phyloP scores from a whole-genome alignment of 208 protist species.

The Trypanosomatidae sp. region DNA sequence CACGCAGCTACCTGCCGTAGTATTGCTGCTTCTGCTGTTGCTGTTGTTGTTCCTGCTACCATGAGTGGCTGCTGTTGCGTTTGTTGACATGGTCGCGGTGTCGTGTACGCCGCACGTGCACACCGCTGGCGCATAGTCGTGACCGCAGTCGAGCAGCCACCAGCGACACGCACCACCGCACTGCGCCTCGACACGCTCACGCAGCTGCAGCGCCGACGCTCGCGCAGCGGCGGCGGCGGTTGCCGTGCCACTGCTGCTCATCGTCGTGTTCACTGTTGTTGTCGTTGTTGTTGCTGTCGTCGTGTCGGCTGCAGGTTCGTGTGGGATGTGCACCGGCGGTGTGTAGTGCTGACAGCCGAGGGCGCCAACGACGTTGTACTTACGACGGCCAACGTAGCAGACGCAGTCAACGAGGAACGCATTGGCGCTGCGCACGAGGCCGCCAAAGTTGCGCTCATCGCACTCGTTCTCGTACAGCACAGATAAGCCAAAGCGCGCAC shows the following conservation, averaged over 20 bases:
- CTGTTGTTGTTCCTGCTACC: too few relatives aligned
- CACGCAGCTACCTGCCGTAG: too few relatives aligned
- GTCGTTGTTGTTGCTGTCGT: too few relatives aligned
- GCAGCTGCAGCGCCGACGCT: slow-evolving; percentile 3
- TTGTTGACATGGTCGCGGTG: too few relatives aligned
- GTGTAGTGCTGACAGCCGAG: slow-evolving; percentile 81
- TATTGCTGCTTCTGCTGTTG: too few relatives aligned
- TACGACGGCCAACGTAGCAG: slow-evolving; percentile 61
- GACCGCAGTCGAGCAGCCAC: slow-evolving; percentile 71
- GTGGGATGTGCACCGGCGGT: slow-evolving; percentile 45
- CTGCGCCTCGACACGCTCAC: slow-evolving; percentile 7
- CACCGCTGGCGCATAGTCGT: slow-evolving; percentile 32
- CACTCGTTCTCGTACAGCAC: slow-evolving; percentile 78
- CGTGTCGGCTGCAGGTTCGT: too few relatives aligned
- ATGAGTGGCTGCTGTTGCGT: too few relatives aligned
- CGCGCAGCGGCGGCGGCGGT: not conserved
- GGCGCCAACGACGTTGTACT: slow-evolving; percentile 70
- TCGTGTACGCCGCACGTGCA: too few relatives aligned
- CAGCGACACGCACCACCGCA: slow-evolving; percentile 6
- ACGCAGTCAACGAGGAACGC: slow-evolving; percentile 76
- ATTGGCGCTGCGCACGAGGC: slow-evolving; percentile 78
- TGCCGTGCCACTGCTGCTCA: not conserved
- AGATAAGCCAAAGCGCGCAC: slow-evolving; percentile 63
- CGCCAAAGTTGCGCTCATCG: slow-evolving; percentile 81
- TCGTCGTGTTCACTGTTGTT: too few relatives aligned